These are phyloP conservation scores for Xylariaceae sp. DNA, from an alignment of 2,329 filamentous ascomycete species.

Conservation along the genomic window DNA sequence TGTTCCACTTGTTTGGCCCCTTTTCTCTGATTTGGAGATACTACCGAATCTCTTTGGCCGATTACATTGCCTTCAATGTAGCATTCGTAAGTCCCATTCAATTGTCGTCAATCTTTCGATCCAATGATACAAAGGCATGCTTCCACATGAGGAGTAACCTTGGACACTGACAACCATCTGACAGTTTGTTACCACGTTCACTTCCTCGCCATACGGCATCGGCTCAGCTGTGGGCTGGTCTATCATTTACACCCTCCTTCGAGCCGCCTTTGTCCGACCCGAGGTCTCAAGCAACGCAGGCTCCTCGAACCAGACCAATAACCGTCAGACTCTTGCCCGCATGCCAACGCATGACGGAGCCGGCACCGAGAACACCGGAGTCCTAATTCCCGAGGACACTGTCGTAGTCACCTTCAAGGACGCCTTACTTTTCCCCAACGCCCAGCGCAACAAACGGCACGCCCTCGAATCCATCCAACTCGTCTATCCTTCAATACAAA, in stretches of 20 bases:
- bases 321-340: conserved; percentile 28
- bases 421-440: conserved; percentile 61
- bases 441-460: conserved; percentile 40
- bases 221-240: conserved; percentile 61
- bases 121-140: not conserved
- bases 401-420: conserved; percentile 57
- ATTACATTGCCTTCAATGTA: conserved; percentile 62
- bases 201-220: conserved; percentile 59
- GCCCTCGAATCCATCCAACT: conserved; percentile 32
- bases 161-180: not conserved
- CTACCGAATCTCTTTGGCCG: conserved; percentile 63
- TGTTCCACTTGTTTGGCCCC: conserved; percentile 59
- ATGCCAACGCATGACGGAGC: not conserved
- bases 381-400: conserved; percentile 43
- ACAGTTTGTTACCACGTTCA: conserved; percentile 59
- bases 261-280: conserved; percentile 49
- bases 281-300: conserved; percentile 6
- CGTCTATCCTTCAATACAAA: conserved; percentile 28
- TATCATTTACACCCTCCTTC: conserved; percentile 58
- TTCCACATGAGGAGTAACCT: not conserved
- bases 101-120: not conserved
- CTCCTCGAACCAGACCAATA: conserved; percentile 4
- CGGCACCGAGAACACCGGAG: conserved; percentile 24
- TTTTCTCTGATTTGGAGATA: conserved; percentile 60
- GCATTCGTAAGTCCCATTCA: conserved; percentile 40